Evolutionary conservation across 768 basidiomycete species (phyloP), one percentile per base, ranked within the genome.

Genomic region (Termitomyces eurrhizus): DNA sequence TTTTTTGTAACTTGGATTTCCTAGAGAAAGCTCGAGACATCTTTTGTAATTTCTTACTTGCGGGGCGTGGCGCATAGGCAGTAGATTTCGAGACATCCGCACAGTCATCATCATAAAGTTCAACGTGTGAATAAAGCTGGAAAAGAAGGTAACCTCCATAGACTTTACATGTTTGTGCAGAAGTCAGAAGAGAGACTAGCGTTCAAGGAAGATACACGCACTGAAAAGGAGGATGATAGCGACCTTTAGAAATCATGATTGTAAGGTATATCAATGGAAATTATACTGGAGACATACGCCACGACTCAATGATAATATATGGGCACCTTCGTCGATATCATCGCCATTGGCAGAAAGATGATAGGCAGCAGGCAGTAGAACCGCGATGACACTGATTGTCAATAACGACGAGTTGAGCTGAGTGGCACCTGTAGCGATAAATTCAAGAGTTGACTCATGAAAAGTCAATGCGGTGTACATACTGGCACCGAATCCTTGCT

Each of bases 401-500:
- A 93, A 74, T 12, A 93, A 70, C 3, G 92, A 91, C 0, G 88
- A 83, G 71, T 92, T 90, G 45, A 90, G 68, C 68, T 92, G 89
- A 7, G 85, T 83, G 1, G 90, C 75, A 62, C 78, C 81, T 81
- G 62, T 3, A 2, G 41, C 16, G 7, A n/a, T n/a, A 45, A 41
- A 56, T 29, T 16, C 62, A 56, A 37, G n/a, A 8, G 37, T 52
- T 32, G 26, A 1, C 14, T 56, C 4, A 6, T 41, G 12, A 29
- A 14, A 24, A 49, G 21, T 36, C 74, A 41, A 79, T 75, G 35
- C 77, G 62, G 60, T 75, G 36, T 56, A 77, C 89, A 68, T 64
- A 90, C 90, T 86, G 44, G 81, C 74, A 52, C 87, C 86, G 66
- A 92, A 90, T 1, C 87, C 90, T 73, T 93, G 92, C 65, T 92